A percentile compares a stretch with the other conserved stretches of the same genome.
These are phyloP conservation scores for Kitagawia praeruptora DNA, from an alignment of 129 eudicot species.

Conservation along the genomic window DNA sequence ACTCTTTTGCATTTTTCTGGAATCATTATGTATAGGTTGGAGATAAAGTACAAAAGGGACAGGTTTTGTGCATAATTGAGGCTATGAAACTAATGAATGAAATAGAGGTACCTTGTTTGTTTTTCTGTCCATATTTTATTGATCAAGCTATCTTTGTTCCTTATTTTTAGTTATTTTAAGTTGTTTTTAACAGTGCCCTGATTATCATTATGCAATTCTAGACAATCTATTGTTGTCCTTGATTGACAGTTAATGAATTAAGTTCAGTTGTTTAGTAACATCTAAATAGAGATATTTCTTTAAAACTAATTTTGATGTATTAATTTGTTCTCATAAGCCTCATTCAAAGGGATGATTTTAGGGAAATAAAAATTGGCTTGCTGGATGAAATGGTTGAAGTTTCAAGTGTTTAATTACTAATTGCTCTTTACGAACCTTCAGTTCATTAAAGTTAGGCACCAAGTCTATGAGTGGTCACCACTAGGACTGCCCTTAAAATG, in stretches of 20 bases:
- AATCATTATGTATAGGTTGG: conserved; percentile 45
- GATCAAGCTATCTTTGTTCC: background rate
- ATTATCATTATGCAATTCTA: background rate
- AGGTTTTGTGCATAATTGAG: conserved; percentile 79
- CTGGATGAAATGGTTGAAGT: background rate
- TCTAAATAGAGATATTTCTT: background rate
- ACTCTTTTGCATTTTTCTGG: background rate
- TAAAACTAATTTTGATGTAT: background rate
- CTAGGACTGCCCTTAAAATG: background rate
- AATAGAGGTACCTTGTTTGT: conserved; percentile 51
- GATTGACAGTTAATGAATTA: background rate
- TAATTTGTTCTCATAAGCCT: background rate
- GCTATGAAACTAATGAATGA: conserved; percentile 98
- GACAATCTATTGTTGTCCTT: background rate
- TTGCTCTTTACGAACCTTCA: background rate
- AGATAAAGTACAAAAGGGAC: conserved; percentile 83
- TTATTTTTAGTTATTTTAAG: background rate
- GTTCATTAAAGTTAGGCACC: background rate
- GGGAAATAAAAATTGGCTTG: background rate
- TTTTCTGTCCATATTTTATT: background rate
- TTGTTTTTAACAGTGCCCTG: background rate
- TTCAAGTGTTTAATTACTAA: background rate
- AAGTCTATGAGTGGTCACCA: background rate
- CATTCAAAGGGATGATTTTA: background rate
- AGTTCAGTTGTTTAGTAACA: background rate